Percentiles rank a stretch among this genome's conserved stretches.
Evolutionary conservation across 2,329 filamentous ascomycete genomes (phyloP).

Genomic region (Talaromyces sp.): DNA sequence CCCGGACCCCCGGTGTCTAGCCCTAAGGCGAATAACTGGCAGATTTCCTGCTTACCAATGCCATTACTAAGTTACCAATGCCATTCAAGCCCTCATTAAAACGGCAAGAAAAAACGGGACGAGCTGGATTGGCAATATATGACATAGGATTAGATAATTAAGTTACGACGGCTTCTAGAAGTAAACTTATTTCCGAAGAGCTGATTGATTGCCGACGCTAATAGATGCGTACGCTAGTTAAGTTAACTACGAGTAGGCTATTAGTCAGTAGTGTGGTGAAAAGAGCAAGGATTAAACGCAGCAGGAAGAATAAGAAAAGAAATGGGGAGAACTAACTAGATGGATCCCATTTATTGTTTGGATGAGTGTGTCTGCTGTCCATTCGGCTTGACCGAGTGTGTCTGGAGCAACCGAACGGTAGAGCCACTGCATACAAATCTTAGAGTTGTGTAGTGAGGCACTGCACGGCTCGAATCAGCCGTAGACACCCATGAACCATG

Average conservation of each 20-base stretch:
- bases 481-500: not conserved
- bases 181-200: not conserved
- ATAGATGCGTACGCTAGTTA: not conserved
- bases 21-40: not conserved
- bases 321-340: not conserved
- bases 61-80: not conserved
- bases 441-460: not conserved
- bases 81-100: not conserved
- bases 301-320: not conserved
- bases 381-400: not conserved
- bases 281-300: not conserved
- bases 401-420: not conserved
- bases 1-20: not conserved
- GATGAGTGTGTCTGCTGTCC: not conserved
- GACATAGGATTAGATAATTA: not conserved
- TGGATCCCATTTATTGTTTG: not conserved
- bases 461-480: not conserved
- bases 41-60: not conserved
- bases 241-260: not conserved
- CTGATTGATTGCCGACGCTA: not conserved
- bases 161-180: not conserved
- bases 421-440: not conserved
- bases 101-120: not conserved
- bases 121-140: not conserved
- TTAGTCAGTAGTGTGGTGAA: constrained; percentile 1